Evolutionary conservation across 495 filamentous ascomycete species (phyloP).

Genomic region (Bacidia rubella): DNA sequence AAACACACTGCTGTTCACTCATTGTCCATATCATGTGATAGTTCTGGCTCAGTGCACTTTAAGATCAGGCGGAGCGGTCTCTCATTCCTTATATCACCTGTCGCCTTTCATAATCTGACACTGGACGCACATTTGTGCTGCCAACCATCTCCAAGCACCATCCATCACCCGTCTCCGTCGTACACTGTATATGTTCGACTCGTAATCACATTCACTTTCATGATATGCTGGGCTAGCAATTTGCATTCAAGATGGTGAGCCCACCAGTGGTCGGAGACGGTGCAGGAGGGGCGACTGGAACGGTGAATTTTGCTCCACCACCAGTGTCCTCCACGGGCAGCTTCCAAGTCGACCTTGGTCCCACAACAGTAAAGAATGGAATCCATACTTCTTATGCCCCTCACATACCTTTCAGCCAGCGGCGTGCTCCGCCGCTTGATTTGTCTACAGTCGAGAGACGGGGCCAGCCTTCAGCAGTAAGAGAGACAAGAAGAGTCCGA

Average conservation of each 20-base stretch:
- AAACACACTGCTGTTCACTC: no score
- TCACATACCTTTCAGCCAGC: conserved; percentile 54
- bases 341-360: conserved; percentile 25
- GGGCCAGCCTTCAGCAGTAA: conserved; percentile 58
- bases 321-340: conserved; percentile 19
- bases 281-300: conserved; percentile 28
- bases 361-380: conserved; percentile 34
- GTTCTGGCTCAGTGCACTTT: no score
- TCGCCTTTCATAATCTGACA: not conserved
- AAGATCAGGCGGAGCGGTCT: not conserved
- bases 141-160: no score
- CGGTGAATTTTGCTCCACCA: conserved; percentile 12
- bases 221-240: not conserved
- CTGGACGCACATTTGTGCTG: no score
- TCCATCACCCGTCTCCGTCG: no score
- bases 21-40: no score
- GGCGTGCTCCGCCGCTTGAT: conserved; percentile 62
- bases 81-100: not conserved
- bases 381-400: conserved; percentile 19
- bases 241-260: not conserved
- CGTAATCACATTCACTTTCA: not conserved
- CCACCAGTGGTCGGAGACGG: not conserved
- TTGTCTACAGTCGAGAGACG: conserved; percentile 82
- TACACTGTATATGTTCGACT: no score
- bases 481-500: conserved; percentile 65